These are phyloP conservation scores for Phytophthora quininea DNA, from an alignment of 352 stramenopile genomes.

Conservation along the genomic window DNA sequence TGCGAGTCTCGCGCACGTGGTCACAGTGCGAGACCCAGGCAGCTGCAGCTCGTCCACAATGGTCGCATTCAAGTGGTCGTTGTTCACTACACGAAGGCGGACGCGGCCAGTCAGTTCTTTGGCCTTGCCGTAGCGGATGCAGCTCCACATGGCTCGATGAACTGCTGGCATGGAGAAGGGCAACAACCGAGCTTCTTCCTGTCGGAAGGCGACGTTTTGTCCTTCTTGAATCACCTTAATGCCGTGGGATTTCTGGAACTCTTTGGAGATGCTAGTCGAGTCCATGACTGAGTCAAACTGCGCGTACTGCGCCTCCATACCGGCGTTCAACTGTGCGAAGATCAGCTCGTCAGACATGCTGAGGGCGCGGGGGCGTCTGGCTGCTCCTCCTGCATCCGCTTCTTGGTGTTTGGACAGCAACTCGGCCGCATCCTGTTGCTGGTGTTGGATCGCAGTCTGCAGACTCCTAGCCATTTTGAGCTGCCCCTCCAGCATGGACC, in stretches of 20 bases:
- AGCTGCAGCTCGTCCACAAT: slow-evolving; percentile 34
- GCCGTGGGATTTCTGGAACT: slow-evolving; percentile 13
- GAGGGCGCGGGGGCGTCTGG: background rate
- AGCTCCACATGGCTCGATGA: slow-evolving; percentile 33
- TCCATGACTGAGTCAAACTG: slow-evolving; percentile 25
- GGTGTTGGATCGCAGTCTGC: slow-evolving; percentile 28
- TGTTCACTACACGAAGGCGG: slow-evolving; percentile 21
- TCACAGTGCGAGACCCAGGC: slow-evolving; percentile 20
- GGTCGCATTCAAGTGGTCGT: slow-evolving; percentile 35
- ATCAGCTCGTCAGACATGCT: slow-evolving; percentile 30
- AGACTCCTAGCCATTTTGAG: slow-evolving; percentile 32
- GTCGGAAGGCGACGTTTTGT: slow-evolving; percentile 14
- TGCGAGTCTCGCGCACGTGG: slow-evolving; percentile 21
- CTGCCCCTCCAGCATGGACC: slow-evolving; percentile 37
- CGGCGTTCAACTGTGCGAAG: slow-evolving; percentile 22
- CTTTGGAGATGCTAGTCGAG: slow-evolving; percentile 1
- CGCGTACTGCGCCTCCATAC: slow-evolving; percentile 26
- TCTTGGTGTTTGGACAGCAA: slow-evolving; percentile 19
- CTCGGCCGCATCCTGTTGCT: slow-evolving; percentile 24
- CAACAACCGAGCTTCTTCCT: slow-evolving; percentile 30
- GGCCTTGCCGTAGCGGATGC: slow-evolving; percentile 18
- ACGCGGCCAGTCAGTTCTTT: slow-evolving; percentile 23
- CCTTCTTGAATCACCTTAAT: slow-evolving; percentile 16
- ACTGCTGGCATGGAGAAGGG: slow-evolving; percentile 35
- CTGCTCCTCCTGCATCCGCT: slow-evolving; percentile 1